phyloP scores from a whole-genome alignment of 495 filamentous ascomycete species.

The Penicillium maclennaniae region DNA sequence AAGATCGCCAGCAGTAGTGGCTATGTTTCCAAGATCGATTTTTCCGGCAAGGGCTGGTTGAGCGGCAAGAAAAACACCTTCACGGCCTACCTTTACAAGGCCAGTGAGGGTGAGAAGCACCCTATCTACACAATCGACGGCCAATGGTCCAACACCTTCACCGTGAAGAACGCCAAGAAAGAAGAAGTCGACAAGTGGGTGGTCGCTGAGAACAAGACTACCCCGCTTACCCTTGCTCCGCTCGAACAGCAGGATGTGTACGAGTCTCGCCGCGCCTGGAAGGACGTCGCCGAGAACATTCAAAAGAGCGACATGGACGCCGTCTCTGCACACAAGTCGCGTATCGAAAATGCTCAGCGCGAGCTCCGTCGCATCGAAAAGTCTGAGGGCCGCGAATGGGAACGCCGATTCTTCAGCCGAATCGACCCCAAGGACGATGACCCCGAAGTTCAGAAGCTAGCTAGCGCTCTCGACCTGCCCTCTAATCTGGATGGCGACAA shows the following conservation, averaged over 20 bases:
- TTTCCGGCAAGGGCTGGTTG: slow-evolving; percentile 88
- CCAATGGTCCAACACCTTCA: slow-evolving; percentile 86
- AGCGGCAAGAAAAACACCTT: slow-evolving; percentile 95
- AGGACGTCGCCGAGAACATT: slow-evolving; percentile 76
- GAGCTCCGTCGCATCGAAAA: slow-evolving; percentile 79
- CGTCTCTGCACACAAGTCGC: slow-evolving; percentile 71
- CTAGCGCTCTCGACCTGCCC: slow-evolving; percentile 49
- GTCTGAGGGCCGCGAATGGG: slow-evolving; percentile 73
- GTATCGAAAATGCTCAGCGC: slow-evolving; percentile 89
- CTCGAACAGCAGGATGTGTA: slow-evolving; percentile 80
- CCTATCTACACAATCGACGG: slow-evolving; percentile 82
- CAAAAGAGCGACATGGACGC: slow-evolving; percentile 76
- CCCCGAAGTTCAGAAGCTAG: slow-evolving; percentile 54
- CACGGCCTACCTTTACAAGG: slow-evolving; percentile 69
- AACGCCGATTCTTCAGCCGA: slow-evolving; percentile 75
- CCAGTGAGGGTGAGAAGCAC: slow-evolving; percentile 70
- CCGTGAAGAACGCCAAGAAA: slow-evolving; percentile 72
- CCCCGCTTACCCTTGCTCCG: slow-evolving; percentile 67
- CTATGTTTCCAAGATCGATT: slow-evolving; percentile 89
- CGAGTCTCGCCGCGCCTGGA: slow-evolving; percentile 87
- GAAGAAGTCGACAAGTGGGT: slow-evolving; percentile 67
- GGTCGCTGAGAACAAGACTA: slow-evolving; percentile 55
- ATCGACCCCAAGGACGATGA: slow-evolving; percentile 49
- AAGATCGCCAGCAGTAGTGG: slow-evolving; percentile 83
- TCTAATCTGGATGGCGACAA: slow-evolving; percentile 65